Percentiles rank a stretch among this genome's conserved stretches.
phyloP scores from a whole-genome alignment of 352 stramenopile genomes.

The Thraustochytrium sp. region DNA sequence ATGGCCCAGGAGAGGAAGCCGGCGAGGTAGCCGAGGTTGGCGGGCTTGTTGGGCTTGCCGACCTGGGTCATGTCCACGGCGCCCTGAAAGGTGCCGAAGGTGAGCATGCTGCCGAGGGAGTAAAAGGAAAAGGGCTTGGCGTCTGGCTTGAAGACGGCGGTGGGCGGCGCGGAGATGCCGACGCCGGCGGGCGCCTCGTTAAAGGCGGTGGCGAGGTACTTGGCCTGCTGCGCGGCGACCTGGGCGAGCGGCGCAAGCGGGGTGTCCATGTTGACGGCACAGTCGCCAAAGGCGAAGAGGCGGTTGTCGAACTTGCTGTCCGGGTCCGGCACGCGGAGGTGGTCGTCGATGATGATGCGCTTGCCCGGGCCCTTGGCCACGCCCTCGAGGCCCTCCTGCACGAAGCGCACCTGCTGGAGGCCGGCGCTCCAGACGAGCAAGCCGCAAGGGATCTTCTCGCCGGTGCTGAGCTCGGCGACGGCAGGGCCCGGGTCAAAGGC shows the following conservation, averaged over 20 bases:
- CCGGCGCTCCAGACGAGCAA: conserved; percentile 69
- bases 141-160: background rate
- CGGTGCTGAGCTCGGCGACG: conserved; percentile 56
- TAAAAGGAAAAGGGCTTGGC: conserved; percentile 62
- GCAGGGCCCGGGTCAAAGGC: conserved; percentile 43
- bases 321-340: conserved; percentile 50
- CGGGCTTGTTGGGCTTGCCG: conserved; percentile 49
- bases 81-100: conserved; percentile 82
- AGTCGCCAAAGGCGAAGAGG: conserved; percentile 91
- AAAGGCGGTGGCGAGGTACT: conserved; percentile 47
- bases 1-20: conserved; percentile 81
- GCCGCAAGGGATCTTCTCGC: conserved; percentile 59
- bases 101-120: conserved; percentile 85
- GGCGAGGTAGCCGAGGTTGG: conserved; percentile 59
- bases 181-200: conserved; percentile 50
- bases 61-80: conserved; percentile 75
- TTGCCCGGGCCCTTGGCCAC: conserved; percentile 49
- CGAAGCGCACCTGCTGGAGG: conserved; percentile 53
- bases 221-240: conserved; percentile 69
- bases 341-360: conserved; percentile 64
- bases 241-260: conserved; percentile 81
- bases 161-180: background rate
- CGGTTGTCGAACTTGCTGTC: conserved; percentile 48
- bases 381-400: conserved; percentile 44
- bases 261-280: conserved; percentile 72